These are phyloP conservation scores for Globisporangium emineosum DNA, from an alignment of 352 stramenopile genomes.

Conservation along the genomic window DNA sequence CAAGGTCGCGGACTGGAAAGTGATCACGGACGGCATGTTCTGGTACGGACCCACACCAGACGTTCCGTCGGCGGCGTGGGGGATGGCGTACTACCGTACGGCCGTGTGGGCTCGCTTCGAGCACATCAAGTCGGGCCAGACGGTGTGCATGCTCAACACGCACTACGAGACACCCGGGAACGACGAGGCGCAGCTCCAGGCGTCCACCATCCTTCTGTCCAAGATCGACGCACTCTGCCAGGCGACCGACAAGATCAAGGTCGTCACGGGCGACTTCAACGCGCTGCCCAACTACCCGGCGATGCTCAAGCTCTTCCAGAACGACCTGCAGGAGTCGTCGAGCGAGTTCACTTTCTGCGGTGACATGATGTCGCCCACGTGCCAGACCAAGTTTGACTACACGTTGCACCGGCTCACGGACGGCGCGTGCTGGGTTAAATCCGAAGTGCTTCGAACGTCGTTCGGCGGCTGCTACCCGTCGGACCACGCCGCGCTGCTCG, in stretches of 20 bases:
- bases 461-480: conserved; percentile 76
- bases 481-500: conserved; percentile 59
- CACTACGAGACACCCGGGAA: conserved; percentile 83
- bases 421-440: conserved; percentile 49
- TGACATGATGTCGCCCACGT: conserved; percentile 55
- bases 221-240: conserved; percentile 50
- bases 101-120: conserved; percentile 72
- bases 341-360: conserved; percentile 64
- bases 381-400: conserved; percentile 74
- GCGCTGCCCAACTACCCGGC: conserved; percentile 58
- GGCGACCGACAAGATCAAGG: conserved; percentile 50
- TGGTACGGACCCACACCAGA: conserved; percentile 58
- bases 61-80: conserved; percentile 47
- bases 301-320: conserved; percentile 54
- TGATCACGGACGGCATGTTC: conserved; percentile 60
- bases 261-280: conserved; percentile 75
- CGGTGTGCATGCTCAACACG: conserved; percentile 75
- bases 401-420: conserved; percentile 40
- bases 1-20: conserved; percentile 48
- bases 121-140: conserved; percentile 54
- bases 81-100: conserved; percentile 73
- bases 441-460: conserved; percentile 53
- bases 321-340: conserved; percentile 46
- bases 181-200: conserved; percentile 62
- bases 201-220: conserved; percentile 60